Evolutionary conservation across 768 basidiomycete genomes (phyloP).

Genomic region (Sporobolomyces phaffii): DNA sequence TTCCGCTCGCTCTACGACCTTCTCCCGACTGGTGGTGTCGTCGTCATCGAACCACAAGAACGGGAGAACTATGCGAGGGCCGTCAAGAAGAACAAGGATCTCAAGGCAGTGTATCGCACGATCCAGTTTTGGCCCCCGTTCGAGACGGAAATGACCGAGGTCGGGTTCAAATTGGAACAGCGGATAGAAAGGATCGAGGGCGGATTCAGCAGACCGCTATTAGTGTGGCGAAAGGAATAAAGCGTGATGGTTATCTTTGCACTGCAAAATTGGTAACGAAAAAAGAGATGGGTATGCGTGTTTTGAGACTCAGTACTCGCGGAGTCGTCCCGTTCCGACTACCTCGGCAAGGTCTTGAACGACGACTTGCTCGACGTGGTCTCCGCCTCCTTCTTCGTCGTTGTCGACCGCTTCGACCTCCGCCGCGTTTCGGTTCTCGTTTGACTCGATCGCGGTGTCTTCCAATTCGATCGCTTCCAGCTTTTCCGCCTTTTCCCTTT

Average conservation of each 20-base stretch:
- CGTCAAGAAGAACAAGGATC: constrained; percentile 52
- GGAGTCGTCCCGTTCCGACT: too few relatives aligned
- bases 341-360: too few relatives aligned
- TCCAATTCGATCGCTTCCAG: neutral
- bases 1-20: constrained; percentile 59
- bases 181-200: constrained; percentile 35
- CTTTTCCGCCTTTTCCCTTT: neutral
- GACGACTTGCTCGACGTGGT: too few relatives aligned
- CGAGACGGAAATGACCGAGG: constrained; percentile 7
- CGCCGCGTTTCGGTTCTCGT: neutral
- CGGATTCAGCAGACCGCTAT: constrained; percentile 25
- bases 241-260: too few relatives aligned
- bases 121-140: constrained; percentile 31
- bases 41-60: constrained; percentile 73
- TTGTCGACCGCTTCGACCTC: neutral
- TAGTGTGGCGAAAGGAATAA: constrained; percentile 24
- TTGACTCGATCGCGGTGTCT: neutral
- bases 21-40: constrained; percentile 51
- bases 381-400: neutral
- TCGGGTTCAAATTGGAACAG: constrained; percentile 25
- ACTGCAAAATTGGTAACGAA: too few relatives aligned
- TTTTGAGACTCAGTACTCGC: too few relatives aligned
- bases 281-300: too few relatives aligned
- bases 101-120: constrained; percentile 17
- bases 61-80: constrained; percentile 81